Percentiles rank a stretch among this genome's conserved stretches.
phyloP scores from a whole-genome alignment of 371 early-diverging fungal genomes.

The Smittium culicis region DNA sequence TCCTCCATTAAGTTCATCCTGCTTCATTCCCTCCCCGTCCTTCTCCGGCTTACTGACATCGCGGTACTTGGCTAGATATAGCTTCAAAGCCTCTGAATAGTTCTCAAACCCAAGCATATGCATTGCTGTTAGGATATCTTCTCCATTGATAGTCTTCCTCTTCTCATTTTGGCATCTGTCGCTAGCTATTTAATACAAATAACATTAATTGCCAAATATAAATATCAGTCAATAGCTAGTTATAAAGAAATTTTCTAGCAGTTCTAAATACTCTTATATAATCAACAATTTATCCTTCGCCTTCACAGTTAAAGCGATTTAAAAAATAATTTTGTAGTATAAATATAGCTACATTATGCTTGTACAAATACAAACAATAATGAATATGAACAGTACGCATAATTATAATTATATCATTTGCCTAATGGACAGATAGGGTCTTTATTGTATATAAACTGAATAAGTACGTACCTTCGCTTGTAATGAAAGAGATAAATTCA shows the following conservation, averaged over 20 bases:
- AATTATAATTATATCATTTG: too few species aligned
- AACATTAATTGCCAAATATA: background rate
- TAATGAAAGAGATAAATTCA: conserved; percentile 98
- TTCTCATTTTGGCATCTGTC: conserved; percentile 92
- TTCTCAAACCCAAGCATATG: conserved; percentile 96
- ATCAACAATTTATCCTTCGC: too few species aligned
- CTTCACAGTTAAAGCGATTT: too few species aligned
- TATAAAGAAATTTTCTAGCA: background rate
- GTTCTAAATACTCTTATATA: too few species aligned
- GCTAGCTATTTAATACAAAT: too few species aligned
- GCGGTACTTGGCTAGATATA: conserved; percentile 83
- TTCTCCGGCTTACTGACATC: conserved; percentile 30
- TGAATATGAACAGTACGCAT: too few species aligned
- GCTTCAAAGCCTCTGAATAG: conserved; percentile 88
- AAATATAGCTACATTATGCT: background rate
- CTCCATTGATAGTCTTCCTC: conserved; percentile 98
- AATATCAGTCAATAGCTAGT: background rate
- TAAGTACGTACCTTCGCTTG: conserved; percentile 55
- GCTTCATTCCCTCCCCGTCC: background rate
- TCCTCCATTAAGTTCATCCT: too few species aligned
- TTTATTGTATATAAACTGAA: too few species aligned
- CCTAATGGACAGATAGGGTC: too few species aligned
- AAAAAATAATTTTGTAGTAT: background rate
- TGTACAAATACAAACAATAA: background rate
- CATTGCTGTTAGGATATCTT: conserved; percentile 99